Percentiles rank a stretch among this genome's conserved stretches.
Evolutionary conservation across 2,329 filamentous ascomycete genomes (phyloP).

Genomic region (Colletotrichum echinochloae): DNA sequence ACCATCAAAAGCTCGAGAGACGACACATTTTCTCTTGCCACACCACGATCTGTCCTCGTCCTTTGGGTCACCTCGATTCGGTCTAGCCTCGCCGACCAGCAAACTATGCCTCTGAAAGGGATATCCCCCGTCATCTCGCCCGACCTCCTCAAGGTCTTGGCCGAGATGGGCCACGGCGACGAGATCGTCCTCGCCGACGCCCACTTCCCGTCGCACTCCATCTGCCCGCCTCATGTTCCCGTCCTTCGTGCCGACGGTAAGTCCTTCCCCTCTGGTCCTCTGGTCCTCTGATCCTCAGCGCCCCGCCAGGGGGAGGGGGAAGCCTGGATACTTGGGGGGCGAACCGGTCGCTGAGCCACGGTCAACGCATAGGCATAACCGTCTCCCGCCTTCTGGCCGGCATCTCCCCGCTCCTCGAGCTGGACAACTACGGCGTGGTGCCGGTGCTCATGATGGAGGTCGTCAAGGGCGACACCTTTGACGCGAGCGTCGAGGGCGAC

Average conservation of each 20-base stretch:
- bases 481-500: conserved; percentile 35
- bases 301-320: background rate
- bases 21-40: background rate
- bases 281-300: no score
- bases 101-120: conserved; percentile 32
- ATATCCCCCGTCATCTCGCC: conserved; percentile 37
- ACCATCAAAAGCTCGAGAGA: conserved; percentile 15
- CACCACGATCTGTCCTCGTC: background rate
- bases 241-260: conserved; percentile 34
- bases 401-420: conserved; percentile 34
- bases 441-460: conserved; percentile 39
- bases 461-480: conserved; percentile 35
- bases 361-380: conserved; percentile 29
- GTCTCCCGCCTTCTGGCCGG: conserved; percentile 32
- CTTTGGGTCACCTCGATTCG: background rate
- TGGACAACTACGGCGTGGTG: conserved; percentile 36
- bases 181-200: conserved; percentile 36
- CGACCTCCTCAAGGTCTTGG: conserved; percentile 39
- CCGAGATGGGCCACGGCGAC: conserved; percentile 38
- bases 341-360: background rate
- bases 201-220: conserved; percentile 37
- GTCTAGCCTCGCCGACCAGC: background rate
- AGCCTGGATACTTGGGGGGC: background rate
- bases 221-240: conserved; percentile 36
- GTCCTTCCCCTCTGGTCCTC: background rate